Evolutionary conservation across 352 stramenopile genomes (phyloP), one percentile per base, ranked within the genome.

Genomic region (Phytophthora multivora): DNA sequence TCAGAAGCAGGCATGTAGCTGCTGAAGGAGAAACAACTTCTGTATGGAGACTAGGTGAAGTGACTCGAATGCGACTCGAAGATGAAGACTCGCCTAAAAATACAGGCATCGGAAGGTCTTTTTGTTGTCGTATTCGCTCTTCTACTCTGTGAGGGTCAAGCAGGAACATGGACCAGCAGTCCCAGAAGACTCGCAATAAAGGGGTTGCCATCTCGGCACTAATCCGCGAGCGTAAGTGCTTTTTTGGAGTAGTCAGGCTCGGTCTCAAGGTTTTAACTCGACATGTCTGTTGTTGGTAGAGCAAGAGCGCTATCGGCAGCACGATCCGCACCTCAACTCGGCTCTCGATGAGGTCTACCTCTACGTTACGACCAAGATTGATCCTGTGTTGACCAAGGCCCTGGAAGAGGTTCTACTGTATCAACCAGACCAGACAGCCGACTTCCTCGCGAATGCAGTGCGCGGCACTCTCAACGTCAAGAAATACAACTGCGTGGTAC

Each of bases 401-500:
- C 75, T 93, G 8, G 85, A 93, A 56, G 63, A 89, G 33, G 78
- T 86, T 15, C 52, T 93, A 47, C 69, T 92, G 15, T 89, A 91
- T 58, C 81, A 91, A 35, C 83, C 85, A 3, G 85, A 93, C 45
- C 85, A 90, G 35, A 77, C 73, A 11, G 78, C 83, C 19, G 79
- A 90, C 47, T 92, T 90, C 42, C 63, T 93, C 10, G 79, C 83
- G 2, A 74, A 89, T 28, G 76, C 78, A 35, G 71, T 94, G 18
- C 73, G 76, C 33, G 81, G 78, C 13, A 89, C 80, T 45, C 69
- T 94, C 49, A 81, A 91, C 46, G 51, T 82, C 21, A 86, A 80
- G 47, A 90, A 88, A 41, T 91, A 88, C 71, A 88, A 86, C 50
- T 90, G 86, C 16, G 66, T 88, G 38, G 79, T 91, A 75, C 31